Conservation (phyloP, 2,329 filamentous ascomycete species). For the Penicillium sumatraense region DNA sequence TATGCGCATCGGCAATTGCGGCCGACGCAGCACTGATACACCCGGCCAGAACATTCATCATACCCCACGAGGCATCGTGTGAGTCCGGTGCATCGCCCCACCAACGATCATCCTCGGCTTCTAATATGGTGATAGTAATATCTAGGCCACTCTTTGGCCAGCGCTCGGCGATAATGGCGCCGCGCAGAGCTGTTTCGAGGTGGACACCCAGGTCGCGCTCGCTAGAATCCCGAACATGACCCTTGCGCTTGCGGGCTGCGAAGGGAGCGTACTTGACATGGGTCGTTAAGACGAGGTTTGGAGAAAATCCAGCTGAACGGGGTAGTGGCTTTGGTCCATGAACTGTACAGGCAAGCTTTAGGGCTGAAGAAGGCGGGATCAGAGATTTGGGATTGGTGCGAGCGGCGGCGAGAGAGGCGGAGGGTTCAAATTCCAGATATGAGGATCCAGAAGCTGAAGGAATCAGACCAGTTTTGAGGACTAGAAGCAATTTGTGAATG, state of each 20-base stretch:
- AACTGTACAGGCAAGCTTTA: slow-evolving; percentile 92
- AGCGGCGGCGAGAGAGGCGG: slow-evolving; percentile 49
- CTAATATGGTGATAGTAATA: slow-evolving; percentile 87
- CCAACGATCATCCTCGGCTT: slow-evolving; percentile 83
- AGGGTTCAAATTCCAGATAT: slow-evolving; percentile 61
- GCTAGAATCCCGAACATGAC: slow-evolving; percentile 81
- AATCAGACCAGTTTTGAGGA: slow-evolving; percentile 87
- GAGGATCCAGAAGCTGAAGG: slow-evolving; percentile 93
- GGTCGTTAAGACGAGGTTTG: slow-evolving; percentile 87
- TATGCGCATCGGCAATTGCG: slow-evolving; percentile 90
- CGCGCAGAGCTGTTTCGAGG: slow-evolving; percentile 85
- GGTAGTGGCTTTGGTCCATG: slow-evolving; percentile 92
- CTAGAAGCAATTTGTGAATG: slow-evolving; percentile 51
- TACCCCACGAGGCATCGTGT: slow-evolving; percentile 73
- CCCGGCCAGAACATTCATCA: slow-evolving; percentile 88
- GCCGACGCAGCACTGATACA: slow-evolving; percentile 94
- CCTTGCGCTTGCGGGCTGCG: slow-evolving; percentile 78
- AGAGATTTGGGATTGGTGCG: slow-evolving; percentile 51
- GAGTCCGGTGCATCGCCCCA: slow-evolving; percentile 60
- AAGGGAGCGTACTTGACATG: slow-evolving; percentile 98
- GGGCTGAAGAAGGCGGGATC: slow-evolving; percentile 63
- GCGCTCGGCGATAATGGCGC: slow-evolving; percentile 86
- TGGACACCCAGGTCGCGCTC: slow-evolving; percentile 92
- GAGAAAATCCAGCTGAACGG: slow-evolving; percentile 86
- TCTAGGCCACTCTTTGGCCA: slow-evolving; percentile 99